These are phyloP conservation scores for Fraxinus albicans DNA, from an alignment of 305 asterid species.

Conservation along the genomic window DNA sequence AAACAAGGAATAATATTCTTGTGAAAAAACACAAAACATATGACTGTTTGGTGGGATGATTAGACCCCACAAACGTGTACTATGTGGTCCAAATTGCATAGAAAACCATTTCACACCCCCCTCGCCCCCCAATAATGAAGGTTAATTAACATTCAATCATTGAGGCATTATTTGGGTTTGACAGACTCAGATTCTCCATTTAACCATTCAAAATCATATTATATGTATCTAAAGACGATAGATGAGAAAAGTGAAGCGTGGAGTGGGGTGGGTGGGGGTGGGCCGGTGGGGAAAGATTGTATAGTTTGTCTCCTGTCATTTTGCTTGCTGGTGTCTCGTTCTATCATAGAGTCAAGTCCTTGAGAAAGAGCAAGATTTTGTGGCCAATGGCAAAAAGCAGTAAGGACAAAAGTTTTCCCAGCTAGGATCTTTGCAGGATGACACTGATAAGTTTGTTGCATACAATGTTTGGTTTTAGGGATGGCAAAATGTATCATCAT, in stretches of 20 bases:
- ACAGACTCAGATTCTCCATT: conserved; percentile 44
- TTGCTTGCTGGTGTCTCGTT: conserved; percentile 44
- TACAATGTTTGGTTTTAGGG: conserved; percentile 22
- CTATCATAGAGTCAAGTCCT: not conserved
- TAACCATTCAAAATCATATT: conserved; percentile 36
- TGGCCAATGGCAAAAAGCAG: conserved; percentile 35
- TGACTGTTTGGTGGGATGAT: conserved; percentile 26
- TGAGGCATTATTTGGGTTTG: conserved; percentile 58
- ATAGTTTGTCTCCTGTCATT: conserved; percentile 56
- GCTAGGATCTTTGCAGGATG: conserved; percentile 37
- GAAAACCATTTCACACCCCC: not conserved
- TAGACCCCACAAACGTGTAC: conserved; percentile 51
- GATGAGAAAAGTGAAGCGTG: not conserved
- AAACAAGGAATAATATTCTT: not conserved
- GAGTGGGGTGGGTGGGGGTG: not conserved
- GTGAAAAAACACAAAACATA: not conserved
- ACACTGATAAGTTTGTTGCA: conserved; percentile 37
- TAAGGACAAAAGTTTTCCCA: conserved; percentile 23
- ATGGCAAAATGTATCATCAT: too few species aligned
- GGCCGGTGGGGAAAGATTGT: conserved; percentile 16
- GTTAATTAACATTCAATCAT: conserved; percentile 64
- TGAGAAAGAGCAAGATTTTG: conserved; percentile 28
- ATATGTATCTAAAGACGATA: not conserved
- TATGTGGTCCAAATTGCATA: conserved; percentile 34
- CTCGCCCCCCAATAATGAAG: conserved; percentile 34